Conservation (phyloP, 2,329 filamentous ascomycete genomes). For the Piedraia hortae region DNA sequence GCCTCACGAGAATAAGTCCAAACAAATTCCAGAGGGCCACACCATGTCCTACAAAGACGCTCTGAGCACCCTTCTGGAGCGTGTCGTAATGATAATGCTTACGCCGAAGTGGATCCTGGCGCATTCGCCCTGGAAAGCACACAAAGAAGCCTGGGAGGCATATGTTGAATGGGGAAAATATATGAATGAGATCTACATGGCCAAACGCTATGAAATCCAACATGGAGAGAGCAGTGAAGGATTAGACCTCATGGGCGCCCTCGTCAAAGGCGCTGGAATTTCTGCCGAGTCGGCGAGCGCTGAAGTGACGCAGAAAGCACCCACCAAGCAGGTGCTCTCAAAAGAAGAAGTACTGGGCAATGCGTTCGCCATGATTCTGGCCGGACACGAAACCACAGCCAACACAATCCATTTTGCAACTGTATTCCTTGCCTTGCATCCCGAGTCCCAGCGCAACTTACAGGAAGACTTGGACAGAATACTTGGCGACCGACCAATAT, state of each 20-base stretch:
- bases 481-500: conserved; percentile 28
- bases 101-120: conserved; percentile 28
- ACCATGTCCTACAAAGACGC: conserved; percentile 38
- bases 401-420: conserved; percentile 47
- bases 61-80: conserved; percentile 31
- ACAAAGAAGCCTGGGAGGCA: conserved; percentile 26
- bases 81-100: conserved; percentile 34
- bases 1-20: conserved; percentile 26
- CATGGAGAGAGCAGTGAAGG: conserved; percentile 14
- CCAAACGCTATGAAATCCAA: conserved; percentile 26
- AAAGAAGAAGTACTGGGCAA: conserved; percentile 46
- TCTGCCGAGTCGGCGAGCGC: conserved; percentile 13
- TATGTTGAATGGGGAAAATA: conserved; percentile 38
- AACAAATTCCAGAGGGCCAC: conserved; percentile 21
- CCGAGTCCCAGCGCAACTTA: conserved; percentile 32
- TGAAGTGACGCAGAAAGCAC: conserved; percentile 19
- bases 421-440: conserved; percentile 37
- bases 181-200: conserved; percentile 38
- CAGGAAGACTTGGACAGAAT: conserved; percentile 42
- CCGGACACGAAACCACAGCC: conserved; percentile 59
- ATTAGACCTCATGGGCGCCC: conserved; percentile 28
- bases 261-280: conserved; percentile 21
- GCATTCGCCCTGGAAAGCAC: conserved; percentile 23
- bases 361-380: conserved; percentile 33
- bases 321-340: conserved; percentile 18